These are phyloP conservation scores for Ogataea neopini DNA, from an alignment of 805 yeast genomes.

Conservation along the genomic window DNA sequence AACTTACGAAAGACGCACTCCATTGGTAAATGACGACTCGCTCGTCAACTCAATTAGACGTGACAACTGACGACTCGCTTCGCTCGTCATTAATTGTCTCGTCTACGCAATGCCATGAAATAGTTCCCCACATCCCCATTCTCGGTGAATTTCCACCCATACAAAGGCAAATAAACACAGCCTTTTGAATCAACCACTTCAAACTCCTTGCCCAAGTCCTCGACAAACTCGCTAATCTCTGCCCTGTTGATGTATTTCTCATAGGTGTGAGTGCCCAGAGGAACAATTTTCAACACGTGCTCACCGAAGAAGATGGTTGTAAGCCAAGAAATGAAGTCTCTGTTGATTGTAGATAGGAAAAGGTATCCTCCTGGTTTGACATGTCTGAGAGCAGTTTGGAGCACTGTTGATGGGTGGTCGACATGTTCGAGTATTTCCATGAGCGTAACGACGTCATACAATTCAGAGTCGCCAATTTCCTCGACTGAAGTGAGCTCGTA, in stretches of 20 bases:
- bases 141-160: slow-evolving; percentile 79
- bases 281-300: slow-evolving; percentile 75
- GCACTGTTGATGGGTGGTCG: slow-evolving; percentile 72
- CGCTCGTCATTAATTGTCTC: not conserved
- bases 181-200: slow-evolving; percentile 72
- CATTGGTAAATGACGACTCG: no score
- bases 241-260: slow-evolving; percentile 77
- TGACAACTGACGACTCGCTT: no score
- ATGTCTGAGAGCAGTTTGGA: slow-evolving; percentile 64
- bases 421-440: slow-evolving; percentile 97
- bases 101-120: slow-evolving; percentile 64
- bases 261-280: slow-evolving; percentile 88
- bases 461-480: slow-evolving; percentile 44
- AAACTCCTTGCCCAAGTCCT: slow-evolving; percentile 43
- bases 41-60: no score
- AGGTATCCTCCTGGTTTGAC: slow-evolving; percentile 82
- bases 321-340: slow-evolving; percentile 84
- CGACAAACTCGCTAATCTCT: slow-evolving; percentile 71
- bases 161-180: slow-evolving; percentile 76
- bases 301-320: slow-evolving; percentile 94
- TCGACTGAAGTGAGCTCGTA: slow-evolving; percentile 69
- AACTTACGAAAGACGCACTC: no score
- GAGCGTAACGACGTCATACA: slow-evolving; percentile 79
- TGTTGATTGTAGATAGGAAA: slow-evolving; percentile 87
- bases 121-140: slow-evolving; percentile 74